Evolutionary conservation across 768 basidiomycete species (phyloP).

Genomic region (Flagelloscypha sp.): DNA sequence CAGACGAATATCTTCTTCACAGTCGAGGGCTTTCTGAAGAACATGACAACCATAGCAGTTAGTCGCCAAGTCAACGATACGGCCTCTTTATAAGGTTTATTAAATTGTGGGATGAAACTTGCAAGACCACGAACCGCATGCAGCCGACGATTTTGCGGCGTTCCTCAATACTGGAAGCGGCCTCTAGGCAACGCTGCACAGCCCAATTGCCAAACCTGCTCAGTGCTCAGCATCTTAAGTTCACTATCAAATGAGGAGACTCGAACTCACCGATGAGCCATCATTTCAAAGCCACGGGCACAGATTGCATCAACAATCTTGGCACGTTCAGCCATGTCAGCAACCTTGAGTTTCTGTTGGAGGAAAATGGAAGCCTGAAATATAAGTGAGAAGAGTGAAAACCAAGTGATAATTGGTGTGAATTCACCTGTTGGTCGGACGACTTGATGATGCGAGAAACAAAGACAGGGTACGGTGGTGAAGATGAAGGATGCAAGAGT

Average conservation of each 20-base stretch:
- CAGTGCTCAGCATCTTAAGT: slow-evolving; percentile 3
- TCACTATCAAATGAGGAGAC: not conserved
- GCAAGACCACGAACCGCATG: slow-evolving; percentile 53
- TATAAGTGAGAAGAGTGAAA: too few relatives aligned
- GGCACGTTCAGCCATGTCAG: slow-evolving; percentile 63
- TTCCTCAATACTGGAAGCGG: slow-evolving; percentile 66
- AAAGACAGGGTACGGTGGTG: slow-evolving; percentile 76
- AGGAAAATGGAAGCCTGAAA: slow-evolving; percentile 88
- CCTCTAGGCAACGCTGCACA: slow-evolving; percentile 80
- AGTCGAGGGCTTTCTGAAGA: slow-evolving; percentile 83
- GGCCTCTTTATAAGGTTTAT: slow-evolving; percentile 40
- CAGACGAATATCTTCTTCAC: slow-evolving; percentile 79
- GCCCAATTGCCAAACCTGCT: slow-evolving; percentile 88
- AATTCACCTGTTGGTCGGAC: slow-evolving; percentile 82
- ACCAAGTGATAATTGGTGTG: too few relatives aligned
- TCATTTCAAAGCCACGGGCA: slow-evolving; percentile 81
- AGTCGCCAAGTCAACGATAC: slow-evolving; percentile 78
- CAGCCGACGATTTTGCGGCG: slow-evolving; percentile 75
- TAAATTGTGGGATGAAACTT: slow-evolving; percentile 2
- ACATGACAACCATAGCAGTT: slow-evolving; percentile 90
- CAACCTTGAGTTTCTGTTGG: slow-evolving; percentile 85
- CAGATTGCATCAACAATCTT: slow-evolving; percentile 88
- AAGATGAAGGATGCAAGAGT: slow-evolving; percentile 75
- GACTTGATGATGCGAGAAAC: slow-evolving; percentile 82
- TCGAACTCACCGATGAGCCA: slow-evolving; percentile 65